Evolutionary conservation across 352 stramenopile genomes (phyloP).

Genomic region (Phytophthora vignae): DNA sequence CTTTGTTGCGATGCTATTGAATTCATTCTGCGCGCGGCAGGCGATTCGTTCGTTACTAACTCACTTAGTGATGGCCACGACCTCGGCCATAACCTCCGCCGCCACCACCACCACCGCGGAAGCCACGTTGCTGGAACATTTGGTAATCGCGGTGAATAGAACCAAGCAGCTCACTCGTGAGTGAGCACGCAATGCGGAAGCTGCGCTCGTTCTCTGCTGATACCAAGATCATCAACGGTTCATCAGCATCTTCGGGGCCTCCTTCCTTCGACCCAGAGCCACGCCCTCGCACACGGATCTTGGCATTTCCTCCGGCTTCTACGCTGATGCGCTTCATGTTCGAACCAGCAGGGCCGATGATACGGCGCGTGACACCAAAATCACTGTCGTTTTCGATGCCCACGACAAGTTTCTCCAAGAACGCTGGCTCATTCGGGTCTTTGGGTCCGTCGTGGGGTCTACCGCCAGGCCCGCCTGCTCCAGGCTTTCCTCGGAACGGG

Average conservation of each 20-base stretch:
- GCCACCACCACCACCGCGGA: conserved; percentile 13
- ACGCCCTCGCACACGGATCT: conserved; percentile 85
- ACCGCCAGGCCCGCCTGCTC: conserved; percentile 20
- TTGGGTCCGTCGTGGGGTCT: conserved; percentile 30
- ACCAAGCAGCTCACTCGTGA: conserved; percentile 70
- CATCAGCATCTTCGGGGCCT: conserved; percentile 68
- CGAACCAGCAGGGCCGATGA: conserved; percentile 80
- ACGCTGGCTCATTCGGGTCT: conserved; percentile 40
- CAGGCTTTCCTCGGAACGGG: conserved; percentile 31
- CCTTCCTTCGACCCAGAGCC: conserved; percentile 85
- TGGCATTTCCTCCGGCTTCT: conserved; percentile 80
- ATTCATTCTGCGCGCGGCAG: background rate
- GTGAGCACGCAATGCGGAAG: conserved; percentile 79
- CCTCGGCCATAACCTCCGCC: conserved; percentile 22
- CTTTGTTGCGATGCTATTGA: conserved; percentile 8
- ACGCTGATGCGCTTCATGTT: conserved; percentile 91
- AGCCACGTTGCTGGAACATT: conserved; percentile 54
- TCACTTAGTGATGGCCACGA: conserved; percentile 29
- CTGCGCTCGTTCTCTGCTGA: conserved; percentile 88
- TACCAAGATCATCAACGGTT: conserved; percentile 86
- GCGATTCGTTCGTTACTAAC: conserved; percentile 4
- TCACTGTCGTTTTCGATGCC: conserved; percentile 89
- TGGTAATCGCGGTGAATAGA: conserved; percentile 84
- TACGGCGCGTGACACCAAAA: conserved; percentile 85
- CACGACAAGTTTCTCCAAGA: conserved; percentile 82